Evolutionary conservation across 1,284 basidiomycete genomes (phyloP).

Genomic region (Ganoderma leucocontextum): DNA sequence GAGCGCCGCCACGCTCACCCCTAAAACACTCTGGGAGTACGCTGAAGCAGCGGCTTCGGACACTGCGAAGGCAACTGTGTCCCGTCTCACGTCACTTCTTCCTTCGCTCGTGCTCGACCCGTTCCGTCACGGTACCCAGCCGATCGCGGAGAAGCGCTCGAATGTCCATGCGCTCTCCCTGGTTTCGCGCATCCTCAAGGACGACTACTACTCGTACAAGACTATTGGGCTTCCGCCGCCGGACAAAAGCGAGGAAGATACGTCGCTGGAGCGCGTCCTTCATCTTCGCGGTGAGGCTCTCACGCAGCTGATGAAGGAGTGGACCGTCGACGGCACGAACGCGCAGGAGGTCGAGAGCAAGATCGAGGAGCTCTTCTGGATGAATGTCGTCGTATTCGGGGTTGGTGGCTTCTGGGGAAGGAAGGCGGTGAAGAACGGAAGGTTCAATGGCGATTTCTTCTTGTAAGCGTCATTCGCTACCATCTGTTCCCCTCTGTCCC

Average conservation of each 20-base stretch:
- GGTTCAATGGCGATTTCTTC: conserved; percentile 54
- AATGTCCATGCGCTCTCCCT: conserved; percentile 48
- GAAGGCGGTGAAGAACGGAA: conserved; percentile 29
- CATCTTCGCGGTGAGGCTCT: conserved; percentile 46
- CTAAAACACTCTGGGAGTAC: conserved; percentile 39
- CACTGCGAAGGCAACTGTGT: conserved; percentile 22
- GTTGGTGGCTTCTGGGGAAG: conserved; percentile 48
- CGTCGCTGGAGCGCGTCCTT: conserved; percentile 43
- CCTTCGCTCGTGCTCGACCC: conserved; percentile 31
- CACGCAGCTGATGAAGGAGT: conserved; percentile 54
- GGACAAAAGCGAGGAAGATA: conserved; percentile 35
- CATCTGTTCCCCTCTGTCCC: background rate
- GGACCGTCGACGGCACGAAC: conserved; percentile 52
- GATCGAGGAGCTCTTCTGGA: conserved; percentile 55
- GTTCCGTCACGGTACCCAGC: conserved; percentile 18
- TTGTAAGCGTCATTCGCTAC: conserved; percentile 32
- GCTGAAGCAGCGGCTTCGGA: conserved; percentile 18
- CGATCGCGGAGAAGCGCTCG: conserved; percentile 30
- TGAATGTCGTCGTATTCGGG: conserved; percentile 50
- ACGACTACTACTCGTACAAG: conserved; percentile 44
- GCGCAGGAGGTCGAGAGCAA: conserved; percentile 49
- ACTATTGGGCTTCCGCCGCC: conserved; percentile 53
- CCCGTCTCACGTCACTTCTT: conserved; percentile 31
- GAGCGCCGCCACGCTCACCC: conserved; percentile 37
- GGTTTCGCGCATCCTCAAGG: conserved; percentile 48